Percentiles rank a stretch among this genome's conserved stretches.
phyloP scores from a whole-genome alignment of 2,329 filamentous ascomycete species.

The Verticillium dahliae region DNA sequence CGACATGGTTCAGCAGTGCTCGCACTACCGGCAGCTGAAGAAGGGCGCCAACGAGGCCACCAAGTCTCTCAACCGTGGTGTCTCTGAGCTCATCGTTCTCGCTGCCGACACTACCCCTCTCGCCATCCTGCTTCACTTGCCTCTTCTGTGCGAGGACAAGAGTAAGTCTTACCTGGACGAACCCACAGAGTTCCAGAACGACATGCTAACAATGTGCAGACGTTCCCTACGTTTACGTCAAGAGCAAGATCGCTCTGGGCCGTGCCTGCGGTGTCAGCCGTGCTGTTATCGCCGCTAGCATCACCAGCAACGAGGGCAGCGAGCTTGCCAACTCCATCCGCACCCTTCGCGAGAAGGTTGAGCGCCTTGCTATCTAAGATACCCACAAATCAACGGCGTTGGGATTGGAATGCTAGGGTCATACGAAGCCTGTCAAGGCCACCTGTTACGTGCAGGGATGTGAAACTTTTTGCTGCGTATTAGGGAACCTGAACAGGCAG shows the following conservation, averaged over 20 bases:
- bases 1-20: slow-evolving; percentile 69
- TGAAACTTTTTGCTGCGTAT: neutral
- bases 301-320: slow-evolving; percentile 87
- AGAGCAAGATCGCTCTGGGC: slow-evolving; percentile 75
- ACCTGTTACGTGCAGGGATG: neutral
- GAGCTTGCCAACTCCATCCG: slow-evolving; percentile 86
- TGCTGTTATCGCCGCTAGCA: slow-evolving; percentile 78
- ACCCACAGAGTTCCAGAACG: slow-evolving; percentile 4
- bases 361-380: slow-evolving; percentile 83
- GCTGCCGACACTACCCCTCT: slow-evolving; percentile 84
- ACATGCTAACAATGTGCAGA: slow-evolving; percentile 34
- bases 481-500: neutral
- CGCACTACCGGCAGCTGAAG: slow-evolving; percentile 71
- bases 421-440: neutral
- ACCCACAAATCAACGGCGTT: slow-evolving; percentile 2
- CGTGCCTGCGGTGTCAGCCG: slow-evolving; percentile 85
- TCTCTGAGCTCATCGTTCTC: slow-evolving; percentile 81
- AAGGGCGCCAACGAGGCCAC: slow-evolving; percentile 85
- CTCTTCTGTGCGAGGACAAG: slow-evolving; percentile 81
- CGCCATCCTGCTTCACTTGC: slow-evolving; percentile 82
- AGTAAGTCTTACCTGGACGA: slow-evolving; percentile 27
- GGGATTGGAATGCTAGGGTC: neutral
- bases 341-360: slow-evolving; percentile 87
- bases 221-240: slow-evolving; percentile 53
- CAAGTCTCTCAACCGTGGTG: slow-evolving; percentile 87